These are phyloP conservation scores for Suillus placidus DNA, from an alignment of 768 basidiomycete species.

Conservation along the genomic window DNA sequence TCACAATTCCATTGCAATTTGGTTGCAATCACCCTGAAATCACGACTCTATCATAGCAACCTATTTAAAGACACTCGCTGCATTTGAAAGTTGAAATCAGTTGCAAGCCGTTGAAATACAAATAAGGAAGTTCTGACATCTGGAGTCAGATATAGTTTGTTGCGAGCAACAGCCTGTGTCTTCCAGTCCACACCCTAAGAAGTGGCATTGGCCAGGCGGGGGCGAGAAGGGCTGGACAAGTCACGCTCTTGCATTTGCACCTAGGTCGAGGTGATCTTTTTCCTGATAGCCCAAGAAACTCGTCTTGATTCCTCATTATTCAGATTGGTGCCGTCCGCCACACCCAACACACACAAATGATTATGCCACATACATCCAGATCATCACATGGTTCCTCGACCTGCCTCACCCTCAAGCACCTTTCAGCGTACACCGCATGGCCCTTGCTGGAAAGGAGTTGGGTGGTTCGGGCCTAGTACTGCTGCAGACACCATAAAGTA, in stretches of 20 bases:
- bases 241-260: slow-evolving; percentile 70
- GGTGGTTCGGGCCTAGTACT: slow-evolving; percentile 99
- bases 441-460: slow-evolving; percentile 89
- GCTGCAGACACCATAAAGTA: slow-evolving; percentile 97
- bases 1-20: too few relatives aligned
- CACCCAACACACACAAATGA: slow-evolving; percentile 57
- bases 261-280: slow-evolving; percentile 62
- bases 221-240: slow-evolving; percentile 82
- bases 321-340: slow-evolving; percentile 86
- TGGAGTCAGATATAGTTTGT: slow-evolving; percentile 40
- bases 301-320: slow-evolving; percentile 10
- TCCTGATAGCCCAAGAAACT: slow-evolving; percentile 14
- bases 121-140: too few relatives aligned
- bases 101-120: too few relatives aligned
- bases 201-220: slow-evolving; percentile 65
- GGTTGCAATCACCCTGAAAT: too few relatives aligned
- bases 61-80: too few relatives aligned
- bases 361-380: slow-evolving; percentile 87
- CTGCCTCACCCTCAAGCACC: slow-evolving; percentile 81
- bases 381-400: slow-evolving; percentile 95
- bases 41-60: too few relatives aligned
- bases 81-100: too few relatives aligned
- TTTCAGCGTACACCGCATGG: slow-evolving; percentile 96
- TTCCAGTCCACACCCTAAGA: slow-evolving; percentile 48
- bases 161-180: slow-evolving; percentile 37